These are phyloP conservation scores for Neurospora sp. DNA, from an alignment of 495 filamentous ascomycete genomes.

Conservation along the genomic window DNA sequence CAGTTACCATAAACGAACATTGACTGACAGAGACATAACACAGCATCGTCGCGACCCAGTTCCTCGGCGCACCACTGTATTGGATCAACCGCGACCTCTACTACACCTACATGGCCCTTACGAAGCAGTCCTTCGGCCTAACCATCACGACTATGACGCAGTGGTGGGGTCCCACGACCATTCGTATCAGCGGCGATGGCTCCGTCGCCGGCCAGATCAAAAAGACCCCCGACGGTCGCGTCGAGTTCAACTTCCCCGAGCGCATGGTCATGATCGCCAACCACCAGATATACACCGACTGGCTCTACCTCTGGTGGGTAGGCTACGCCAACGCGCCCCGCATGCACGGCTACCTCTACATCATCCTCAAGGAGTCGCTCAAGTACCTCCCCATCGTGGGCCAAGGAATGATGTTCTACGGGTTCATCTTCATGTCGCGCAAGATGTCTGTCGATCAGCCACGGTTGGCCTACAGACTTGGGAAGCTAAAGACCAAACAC, in stretches of 20 bases:
- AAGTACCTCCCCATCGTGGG: constrained; percentile 69
- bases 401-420: constrained; percentile 70
- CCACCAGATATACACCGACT: constrained; percentile 84
- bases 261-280: constrained; percentile 74
- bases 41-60: constrained; percentile 54
- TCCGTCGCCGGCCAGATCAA: constrained; percentile 60
- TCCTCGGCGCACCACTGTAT: constrained; percentile 61
- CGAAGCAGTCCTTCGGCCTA: constrained; percentile 67
- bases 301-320: constrained; percentile 85
- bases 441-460: constrained; percentile 74
- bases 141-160: constrained; percentile 66
- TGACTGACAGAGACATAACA: neutral
- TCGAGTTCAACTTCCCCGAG: constrained; percentile 67
- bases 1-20: constrained; percentile 3
- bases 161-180: constrained; percentile 69
- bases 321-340: constrained; percentile 56
- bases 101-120: constrained; percentile 68
- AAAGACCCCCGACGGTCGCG: constrained; percentile 51
- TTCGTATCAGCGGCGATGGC: constrained; percentile 67
- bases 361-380: constrained; percentile 75
- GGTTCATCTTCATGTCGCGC: constrained; percentile 76
- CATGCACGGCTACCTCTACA: constrained; percentile 76
- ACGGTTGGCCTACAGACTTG: constrained; percentile 55
- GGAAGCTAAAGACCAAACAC: constrained; percentile 51
- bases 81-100: constrained; percentile 58